Evolutionary conservation across 331 rosid species (phyloP), one percentile per base, ranked within the genome.

Genomic region (Cydonia oblonga): DNA sequence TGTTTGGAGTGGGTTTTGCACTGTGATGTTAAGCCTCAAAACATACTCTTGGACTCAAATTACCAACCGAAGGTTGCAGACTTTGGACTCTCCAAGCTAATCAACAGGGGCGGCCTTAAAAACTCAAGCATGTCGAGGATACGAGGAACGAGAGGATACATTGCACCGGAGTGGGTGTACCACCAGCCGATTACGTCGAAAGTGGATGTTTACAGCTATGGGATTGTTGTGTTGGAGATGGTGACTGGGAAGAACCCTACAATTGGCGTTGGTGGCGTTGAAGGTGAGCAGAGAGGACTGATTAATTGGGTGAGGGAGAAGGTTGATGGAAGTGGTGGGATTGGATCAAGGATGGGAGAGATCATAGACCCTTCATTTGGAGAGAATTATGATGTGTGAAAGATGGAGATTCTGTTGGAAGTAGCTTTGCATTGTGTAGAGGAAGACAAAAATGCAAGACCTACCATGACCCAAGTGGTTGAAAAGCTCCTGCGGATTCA

Each of bases 91-190:
- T 88, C 96, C 3, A 90, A 90, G 66, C 75, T 90, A 2, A 24
- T 83, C 0, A 83, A 85, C 2, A 76, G 93, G 81, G 81, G 80
- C 4, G 88, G 79, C 15, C 78, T 38, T 9, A 77, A 60, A 0
- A 72, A 20, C 22, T 80, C 85, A 1, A 80, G 35, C 4, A 86
- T 90, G 32, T 90, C 93, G 0, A 86, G 81, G 64, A 88, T 88
- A 22, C 72, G 93, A 88, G 93, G 96, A 22, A 90, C 96, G 0
- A 76, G 96, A 51, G 96, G 96, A 0, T 90, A 90, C 70, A 90
- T 90, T 87, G 96, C 93, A 30, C 96, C 96, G 0, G 96, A 88
- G 71, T 90, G 93, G 96, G 84, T 90, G 44, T 83, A 84, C 44
- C 88, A 84, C 74, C 82, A 81, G 13, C 63, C 71, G 0, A 86